Conservation (phyloP, 495 filamentous ascomycete genomes). For the Cudoniella acicularis region DNA sequence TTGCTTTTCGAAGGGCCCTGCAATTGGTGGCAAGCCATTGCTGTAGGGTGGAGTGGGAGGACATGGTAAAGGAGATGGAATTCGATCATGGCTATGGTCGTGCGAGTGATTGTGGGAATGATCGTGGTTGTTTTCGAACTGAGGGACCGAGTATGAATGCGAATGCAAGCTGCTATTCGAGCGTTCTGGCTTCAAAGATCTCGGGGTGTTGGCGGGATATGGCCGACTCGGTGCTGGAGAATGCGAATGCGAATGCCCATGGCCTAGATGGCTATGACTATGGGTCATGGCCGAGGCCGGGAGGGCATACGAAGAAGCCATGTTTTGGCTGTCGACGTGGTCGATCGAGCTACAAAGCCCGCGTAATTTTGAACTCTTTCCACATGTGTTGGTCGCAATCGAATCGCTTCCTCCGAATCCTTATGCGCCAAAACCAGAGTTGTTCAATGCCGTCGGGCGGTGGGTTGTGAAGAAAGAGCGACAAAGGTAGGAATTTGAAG, state of each 20-base stretch:
- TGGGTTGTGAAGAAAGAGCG: no score
- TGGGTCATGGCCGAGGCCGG: slow-evolving; percentile 44
- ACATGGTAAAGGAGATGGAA: slow-evolving; percentile 5
- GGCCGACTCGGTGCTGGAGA: slow-evolving; percentile 23
- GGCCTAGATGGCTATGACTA: slow-evolving; percentile 35
- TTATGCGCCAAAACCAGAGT: no score
- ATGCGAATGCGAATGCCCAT: slow-evolving; percentile 36
- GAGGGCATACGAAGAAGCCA: slow-evolving; percentile 49
- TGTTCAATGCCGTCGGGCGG: no score
- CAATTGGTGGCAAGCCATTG: slow-evolving; percentile 7
- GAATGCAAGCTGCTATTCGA: slow-evolving; percentile 27
- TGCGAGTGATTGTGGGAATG: slow-evolving; percentile 33
- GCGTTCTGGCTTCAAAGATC: slow-evolving; percentile 19
- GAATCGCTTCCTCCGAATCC: no score
- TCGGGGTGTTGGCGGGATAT: slow-evolving; percentile 14
- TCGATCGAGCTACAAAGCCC: slow-evolving; percentile 18
- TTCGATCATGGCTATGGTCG: slow-evolving; percentile 17
- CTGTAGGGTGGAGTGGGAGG: slow-evolving; percentile 20
- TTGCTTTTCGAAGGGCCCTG: slow-evolving; percentile 12
- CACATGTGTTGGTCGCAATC: no score
- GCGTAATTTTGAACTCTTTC: slow-evolving; percentile 6
- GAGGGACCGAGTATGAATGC: slow-evolving; percentile 32
- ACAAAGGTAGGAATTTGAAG: no score
- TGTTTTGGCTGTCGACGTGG: slow-evolving; percentile 16
- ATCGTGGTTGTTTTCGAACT: slow-evolving; percentile 32